These are phyloP conservation scores for Penicillium cosmopolitanum DNA, from an alignment of 495 filamentous ascomycete genomes.

Conservation along the genomic window DNA sequence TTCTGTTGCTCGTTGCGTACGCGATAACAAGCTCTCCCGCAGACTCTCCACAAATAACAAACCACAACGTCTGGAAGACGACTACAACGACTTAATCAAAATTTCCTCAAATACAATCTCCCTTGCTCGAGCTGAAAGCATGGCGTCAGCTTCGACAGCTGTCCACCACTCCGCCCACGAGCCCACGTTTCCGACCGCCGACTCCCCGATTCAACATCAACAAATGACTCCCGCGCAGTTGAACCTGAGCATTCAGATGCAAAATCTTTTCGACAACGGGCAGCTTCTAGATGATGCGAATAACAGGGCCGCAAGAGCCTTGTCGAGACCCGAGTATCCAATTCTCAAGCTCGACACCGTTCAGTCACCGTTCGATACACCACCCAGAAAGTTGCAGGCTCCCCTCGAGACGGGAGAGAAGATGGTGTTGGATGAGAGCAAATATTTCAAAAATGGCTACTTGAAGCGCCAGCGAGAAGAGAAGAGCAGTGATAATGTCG, in stretches of 20 bases:
- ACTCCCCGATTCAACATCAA: constrained; percentile 17
- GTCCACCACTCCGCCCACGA: constrained; percentile 19
- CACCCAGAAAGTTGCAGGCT: constrained; percentile 15
- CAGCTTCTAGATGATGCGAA: constrained; percentile 10
- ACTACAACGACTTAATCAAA: constrained; percentile 32
- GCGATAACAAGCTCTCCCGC: constrained; percentile 22
- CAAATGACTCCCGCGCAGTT: constrained; percentile 14
- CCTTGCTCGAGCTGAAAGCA: constrained; percentile 17
- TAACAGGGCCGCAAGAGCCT: constrained; percentile 8
- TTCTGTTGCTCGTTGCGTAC: constrained; percentile 21
- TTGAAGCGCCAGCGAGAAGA: neutral
- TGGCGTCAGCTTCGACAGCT: constrained; percentile 20
- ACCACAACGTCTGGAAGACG: constrained; percentile 23
- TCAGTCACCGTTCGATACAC: constrained; percentile 13
- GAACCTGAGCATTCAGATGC: constrained; percentile 11
- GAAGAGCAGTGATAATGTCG: neutral
- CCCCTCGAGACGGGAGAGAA: constrained; percentile 17
- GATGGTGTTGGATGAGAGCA: neutral
- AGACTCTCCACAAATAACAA: constrained; percentile 20
- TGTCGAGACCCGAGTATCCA: constrained; percentile 25
- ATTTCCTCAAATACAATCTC: constrained; percentile 19
- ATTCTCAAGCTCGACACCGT: constrained; percentile 26
- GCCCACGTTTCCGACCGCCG: constrained; percentile 16
- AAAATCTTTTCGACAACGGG: constrained; percentile 24
- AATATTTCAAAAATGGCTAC: neutral